These are phyloP conservation scores for Aegilops umbellulata DNA, from an alignment of 176 grass and related monocot species.

Conservation along the genomic window DNA sequence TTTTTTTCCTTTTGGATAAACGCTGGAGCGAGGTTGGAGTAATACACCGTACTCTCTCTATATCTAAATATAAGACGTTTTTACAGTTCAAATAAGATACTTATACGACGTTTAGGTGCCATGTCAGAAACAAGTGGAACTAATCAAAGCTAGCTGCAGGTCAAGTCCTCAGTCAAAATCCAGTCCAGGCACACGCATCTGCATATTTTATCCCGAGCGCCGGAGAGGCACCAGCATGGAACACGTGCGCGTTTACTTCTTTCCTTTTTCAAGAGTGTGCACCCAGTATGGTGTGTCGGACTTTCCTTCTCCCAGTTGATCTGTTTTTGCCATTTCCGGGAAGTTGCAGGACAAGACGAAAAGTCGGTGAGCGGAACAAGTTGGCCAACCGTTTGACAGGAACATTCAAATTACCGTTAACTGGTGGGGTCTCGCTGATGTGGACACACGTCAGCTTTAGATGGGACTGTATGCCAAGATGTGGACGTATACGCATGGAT, in stretches of 20 bases:
- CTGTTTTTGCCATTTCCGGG: not conserved
- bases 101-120: not conserved
- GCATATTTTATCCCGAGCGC: not conserved
- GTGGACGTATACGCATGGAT: not conserved
- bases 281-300: not conserved
- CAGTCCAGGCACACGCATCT: not conserved
- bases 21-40: no score
- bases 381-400: not conserved
- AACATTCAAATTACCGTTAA: not conserved
- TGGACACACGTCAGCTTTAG: not conserved
- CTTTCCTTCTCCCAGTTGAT: not conserved
- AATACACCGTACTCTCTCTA: no score
- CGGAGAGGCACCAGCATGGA: not conserved
- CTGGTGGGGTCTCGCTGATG: not conserved
- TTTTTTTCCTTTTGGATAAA: no score
- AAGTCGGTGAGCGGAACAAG: not conserved
- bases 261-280: not conserved
- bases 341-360: not conserved
- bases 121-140: not conserved
- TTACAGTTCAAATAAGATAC: no score
- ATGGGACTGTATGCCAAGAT: not conserved
- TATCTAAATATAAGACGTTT: no score
- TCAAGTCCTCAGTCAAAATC: not conserved
- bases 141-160: not conserved
- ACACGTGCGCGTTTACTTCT: not conserved